phyloP scores from a whole-genome alignment of 176 grass and related monocot genomes.

The Luzula sylvatica region DNA sequence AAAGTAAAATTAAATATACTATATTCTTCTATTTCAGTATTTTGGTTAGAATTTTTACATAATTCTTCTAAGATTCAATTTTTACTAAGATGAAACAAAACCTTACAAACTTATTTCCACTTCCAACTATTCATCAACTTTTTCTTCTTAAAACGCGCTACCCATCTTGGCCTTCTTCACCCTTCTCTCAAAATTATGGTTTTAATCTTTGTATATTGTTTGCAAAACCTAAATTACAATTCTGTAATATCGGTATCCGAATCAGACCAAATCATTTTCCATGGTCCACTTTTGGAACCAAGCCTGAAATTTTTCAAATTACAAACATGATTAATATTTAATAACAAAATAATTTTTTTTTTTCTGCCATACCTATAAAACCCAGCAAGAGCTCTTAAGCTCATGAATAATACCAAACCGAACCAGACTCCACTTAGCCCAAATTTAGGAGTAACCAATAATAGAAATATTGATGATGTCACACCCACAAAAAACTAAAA shows the following conservation, averaged over 20 bases:
- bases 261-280: slow-evolving; percentile 36
- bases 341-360: not conserved
- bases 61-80: too few relatives aligned
- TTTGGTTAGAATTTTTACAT: too few relatives aligned
- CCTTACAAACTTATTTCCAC: too few relatives aligned
- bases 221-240: not conserved
- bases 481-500: slow-evolving; percentile 38
- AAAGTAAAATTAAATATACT: too few relatives aligned
- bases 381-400: slow-evolving; percentile 52
- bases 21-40: too few relatives aligned
- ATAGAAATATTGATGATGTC: slow-evolving; percentile 49
- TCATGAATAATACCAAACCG: slow-evolving; percentile 78
- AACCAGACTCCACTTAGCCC: slow-evolving; percentile 74
- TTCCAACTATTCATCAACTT: too few relatives aligned
- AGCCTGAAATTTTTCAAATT: slow-evolving; percentile 32
- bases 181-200: not conserved
- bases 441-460: slow-evolving; percentile 43
- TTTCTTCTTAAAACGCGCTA: too few relatives aligned
- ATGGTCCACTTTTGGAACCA: slow-evolving; percentile 47
- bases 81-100: too few relatives aligned
- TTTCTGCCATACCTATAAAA: slow-evolving; percentile 45
- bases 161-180: not conserved
- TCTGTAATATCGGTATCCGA: slow-evolving; percentile 8
- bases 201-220: not conserved
- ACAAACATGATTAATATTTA: not conserved